A percentile compares a stretch with the other conserved stretches of the same genome.
phyloP scores from a whole-genome alignment of 1,284 basidiomycete genomes.

The Blastosporella zonata region DNA sequence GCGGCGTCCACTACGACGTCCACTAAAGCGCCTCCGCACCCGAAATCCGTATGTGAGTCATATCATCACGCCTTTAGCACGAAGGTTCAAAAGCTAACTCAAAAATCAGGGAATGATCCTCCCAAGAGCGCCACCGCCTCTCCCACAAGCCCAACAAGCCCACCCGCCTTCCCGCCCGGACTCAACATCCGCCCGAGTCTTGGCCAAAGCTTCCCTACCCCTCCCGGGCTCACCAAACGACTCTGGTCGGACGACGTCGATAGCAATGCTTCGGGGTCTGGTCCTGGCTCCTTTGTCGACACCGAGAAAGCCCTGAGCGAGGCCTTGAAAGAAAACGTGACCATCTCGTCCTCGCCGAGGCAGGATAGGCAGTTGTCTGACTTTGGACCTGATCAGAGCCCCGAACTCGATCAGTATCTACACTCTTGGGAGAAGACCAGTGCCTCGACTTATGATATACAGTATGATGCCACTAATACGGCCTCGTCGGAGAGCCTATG shows the following conservation, averaged over 20 bases:
- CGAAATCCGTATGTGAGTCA: slow-evolving; percentile 18
- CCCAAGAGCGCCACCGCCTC: neutral
- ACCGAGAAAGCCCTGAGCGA: slow-evolving; percentile 10
- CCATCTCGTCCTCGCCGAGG: slow-evolving; percentile 21
- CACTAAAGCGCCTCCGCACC: slow-evolving; percentile 9
- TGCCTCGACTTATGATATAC: slow-evolving; percentile 1
- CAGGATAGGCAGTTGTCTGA: slow-evolving; percentile 22
- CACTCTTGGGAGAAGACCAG: slow-evolving; percentile 27
- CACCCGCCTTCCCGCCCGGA: slow-evolving; percentile 16
- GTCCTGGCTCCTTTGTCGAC: slow-evolving; percentile 11
- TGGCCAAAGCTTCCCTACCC: slow-evolving; percentile 6
- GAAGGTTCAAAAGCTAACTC: neutral
- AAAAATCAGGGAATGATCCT: slow-evolving; percentile 6
- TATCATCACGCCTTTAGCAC: no score
- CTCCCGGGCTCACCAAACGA: slow-evolving; percentile 16
- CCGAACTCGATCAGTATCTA: slow-evolving; percentile 14
- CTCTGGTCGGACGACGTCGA: slow-evolving; percentile 13
- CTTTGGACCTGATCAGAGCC: slow-evolving; percentile 5
- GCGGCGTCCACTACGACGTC: neutral
- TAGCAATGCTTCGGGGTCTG: slow-evolving; percentile 2
- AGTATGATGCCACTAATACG: neutral
- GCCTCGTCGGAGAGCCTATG: slow-evolving; percentile 14
- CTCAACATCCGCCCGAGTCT: slow-evolving; percentile 8
- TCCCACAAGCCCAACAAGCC: neutral
- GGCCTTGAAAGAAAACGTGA: slow-evolving; percentile 14